Conservation (phyloP, 306 rosid species). For the Citrullus colocynthis region DNA sequence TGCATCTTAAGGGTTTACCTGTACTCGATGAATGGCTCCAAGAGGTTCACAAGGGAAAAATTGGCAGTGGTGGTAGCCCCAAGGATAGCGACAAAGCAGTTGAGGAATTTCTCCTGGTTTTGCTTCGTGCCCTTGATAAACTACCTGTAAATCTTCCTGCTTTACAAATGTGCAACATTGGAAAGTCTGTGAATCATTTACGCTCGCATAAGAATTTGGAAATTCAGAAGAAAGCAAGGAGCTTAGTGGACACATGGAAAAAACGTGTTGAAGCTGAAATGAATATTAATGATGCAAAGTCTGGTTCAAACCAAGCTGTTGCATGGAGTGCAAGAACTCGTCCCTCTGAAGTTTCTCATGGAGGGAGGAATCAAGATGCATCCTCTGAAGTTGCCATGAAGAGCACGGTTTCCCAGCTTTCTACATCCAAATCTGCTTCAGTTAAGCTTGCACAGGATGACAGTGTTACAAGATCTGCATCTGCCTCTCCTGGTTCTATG, state of each 20-base stretch:
- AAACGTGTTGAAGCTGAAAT: conserved; percentile 83
- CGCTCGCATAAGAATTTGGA: conserved; percentile 67
- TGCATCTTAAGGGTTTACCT: conserved; percentile 58
- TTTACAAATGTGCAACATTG: conserved; percentile 69
- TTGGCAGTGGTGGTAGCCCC: conserved; percentile 39
- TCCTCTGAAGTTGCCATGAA: conserved; percentile 46
- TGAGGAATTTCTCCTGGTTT: conserved; percentile 71
- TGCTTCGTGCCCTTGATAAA: conserved; percentile 84
- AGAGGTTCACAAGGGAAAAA: conserved; percentile 73
- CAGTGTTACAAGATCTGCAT: conserved; percentile 27
- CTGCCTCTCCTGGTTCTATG: conserved; percentile 48
- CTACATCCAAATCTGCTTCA: conserved; percentile 37
- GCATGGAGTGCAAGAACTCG: conserved; percentile 50
- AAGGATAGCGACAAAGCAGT: conserved; percentile 60
- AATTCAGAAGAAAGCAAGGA: conserved; percentile 80
- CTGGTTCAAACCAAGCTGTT: conserved; percentile 41
- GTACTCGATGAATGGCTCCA: conserved; percentile 90
- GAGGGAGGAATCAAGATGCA: conserved; percentile 45
- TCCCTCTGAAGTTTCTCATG: conserved; percentile 44
- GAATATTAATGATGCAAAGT: conserved; percentile 57
- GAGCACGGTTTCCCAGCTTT: conserved; percentile 32
- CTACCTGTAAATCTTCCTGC: conserved; percentile 84
- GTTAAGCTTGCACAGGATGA: conserved; percentile 51
- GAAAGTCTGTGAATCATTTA: conserved; percentile 78
- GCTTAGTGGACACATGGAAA: conserved; percentile 89